Base-by-base conservation (phyloP, 2,329 filamentous ascomycete species). In the Neonectria sp. region DNA sequence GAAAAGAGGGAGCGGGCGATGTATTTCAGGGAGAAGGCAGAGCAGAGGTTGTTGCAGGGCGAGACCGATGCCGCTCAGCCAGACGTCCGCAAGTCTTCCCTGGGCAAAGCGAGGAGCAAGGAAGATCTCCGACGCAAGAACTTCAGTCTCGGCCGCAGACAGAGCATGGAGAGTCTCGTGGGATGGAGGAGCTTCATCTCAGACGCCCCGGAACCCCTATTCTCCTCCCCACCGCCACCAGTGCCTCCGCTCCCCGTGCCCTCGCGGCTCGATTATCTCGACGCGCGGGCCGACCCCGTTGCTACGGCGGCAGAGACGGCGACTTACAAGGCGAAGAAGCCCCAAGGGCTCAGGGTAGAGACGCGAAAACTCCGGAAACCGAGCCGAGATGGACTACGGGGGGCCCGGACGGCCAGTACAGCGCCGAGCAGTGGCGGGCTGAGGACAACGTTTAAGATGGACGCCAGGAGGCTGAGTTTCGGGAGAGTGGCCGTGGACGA, bases 131-230 rank as follows among this genome's bases (percentile, higher is more conserved):
- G 53, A 45, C 63, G 55, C 37, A 58, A 45, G 46, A 59, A 58
- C 27, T 25, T 27, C 12, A 52, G 40, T 15, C 31, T 62, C 15
- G 40, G 55, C 12, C 65, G 65, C 24, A 61, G 63, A 45, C 63
- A 67, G 43, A 77, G 76, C 63, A 71, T 67, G 51, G 75, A 73
- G 49, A 76, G 69, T 55, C 65, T 75, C 27, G 68, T 74, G 21
- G 65, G 65, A 24, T 74, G 73, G 69, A 68, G 51, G 29, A 74
- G 56, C 55, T 76, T 77, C 63, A 73, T 75, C 35, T 52, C 71
- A 27, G 72, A 69, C 45, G 63, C 69, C 33, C 70, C 73, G 1
- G 72, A 73, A 57, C 74, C 73, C 13, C 70, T 67, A 40, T 68
- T 75, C 17, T 70, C 73, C 3, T 75, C 71, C 2, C 72, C 76